Base-by-base conservation (phyloP, 768 basidiomycete genomes). In the Dacryopinax spathularia region DNA sequence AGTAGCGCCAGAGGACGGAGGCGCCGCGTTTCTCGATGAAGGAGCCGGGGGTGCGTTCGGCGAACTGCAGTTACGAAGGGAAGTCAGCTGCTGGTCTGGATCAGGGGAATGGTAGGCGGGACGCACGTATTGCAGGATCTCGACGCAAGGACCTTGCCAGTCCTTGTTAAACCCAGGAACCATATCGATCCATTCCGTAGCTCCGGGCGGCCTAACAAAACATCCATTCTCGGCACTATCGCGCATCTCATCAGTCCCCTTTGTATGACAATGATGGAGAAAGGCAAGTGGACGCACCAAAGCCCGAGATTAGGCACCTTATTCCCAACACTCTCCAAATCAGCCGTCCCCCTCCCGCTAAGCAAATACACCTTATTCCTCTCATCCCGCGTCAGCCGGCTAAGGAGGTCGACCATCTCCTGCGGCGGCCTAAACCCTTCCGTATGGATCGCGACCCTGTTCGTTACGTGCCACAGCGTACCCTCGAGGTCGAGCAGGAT, bases 1-100 rank as follows among this genome's bases (percentile, higher is more conserved):
- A 90, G 79, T 86, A 93, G 0, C 89, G 81, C 88, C 90, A 93
- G 2, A 91, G 82, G 65, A 92, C 76, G 10, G 88, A 90, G 0
- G 89, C 86, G 34, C 87, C 84, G 29, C 89, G 83, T 70, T 91
- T 87, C 67, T 92, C 89, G 44, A 92, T 81, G 70, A 88, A 89
- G 2, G 89, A 84, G 1, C 87, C 88, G 0, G 91, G 89, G 0
- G 91, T 93, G 25, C 91, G 86, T 73, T 93, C 91, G 3, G 88
- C 84, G 75, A 91, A 92, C 90, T 92, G 68, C 0, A n/a, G 0
- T 31, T 31, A 31, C 22, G 16, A 48, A 7, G 34, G 1, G 1
- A 63, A 5, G 1, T 5, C 39, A 33, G 43, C 22, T 25, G 66
- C 62, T 22, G 67, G 60, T 59, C 33, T 33, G 27, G 41, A n/a